Evolutionary conservation across 176 grass and related monocot species (phyloP).

Genomic region (Triticum turgidum): DNA sequence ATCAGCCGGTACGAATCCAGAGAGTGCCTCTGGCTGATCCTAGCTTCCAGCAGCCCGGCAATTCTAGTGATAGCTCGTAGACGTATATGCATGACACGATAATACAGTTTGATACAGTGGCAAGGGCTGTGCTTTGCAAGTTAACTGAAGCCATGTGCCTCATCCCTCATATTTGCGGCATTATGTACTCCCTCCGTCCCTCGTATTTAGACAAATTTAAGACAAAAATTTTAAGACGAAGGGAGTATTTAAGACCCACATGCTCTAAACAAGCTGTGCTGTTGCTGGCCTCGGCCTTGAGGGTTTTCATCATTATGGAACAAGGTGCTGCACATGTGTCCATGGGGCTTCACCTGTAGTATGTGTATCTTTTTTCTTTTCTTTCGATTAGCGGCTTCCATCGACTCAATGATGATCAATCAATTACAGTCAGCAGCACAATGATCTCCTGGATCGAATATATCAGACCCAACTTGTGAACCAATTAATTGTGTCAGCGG

Average conservation of each 20-base stretch:
- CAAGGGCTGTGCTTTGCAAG: background rate
- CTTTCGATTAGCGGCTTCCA: background rate
- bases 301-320: background rate
- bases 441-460: background rate
- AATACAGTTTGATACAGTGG: background rate
- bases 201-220: too few species aligned
- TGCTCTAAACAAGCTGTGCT: background rate
- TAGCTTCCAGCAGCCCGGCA: background rate
- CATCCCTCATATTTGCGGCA: background rate
- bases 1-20: slow-evolving; percentile 42
- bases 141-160: background rate
- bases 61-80: slow-evolving; percentile 2
- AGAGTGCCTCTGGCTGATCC: slow-evolving; percentile 62
- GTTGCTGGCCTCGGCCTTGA: background rate
- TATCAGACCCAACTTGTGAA: background rate
- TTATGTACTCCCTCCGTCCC: background rate
- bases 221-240: too few species aligned
- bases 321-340: background rate
- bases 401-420: background rate
- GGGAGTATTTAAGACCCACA: background rate
- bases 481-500: background rate
- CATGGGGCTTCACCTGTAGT: background rate
- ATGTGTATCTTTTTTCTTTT: background rate
- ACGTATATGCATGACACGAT: background rate
- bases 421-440: background rate